phyloP scores from a whole-genome alignment of 2,329 filamentous ascomycete species.

The Fusarium sp. region DNA sequence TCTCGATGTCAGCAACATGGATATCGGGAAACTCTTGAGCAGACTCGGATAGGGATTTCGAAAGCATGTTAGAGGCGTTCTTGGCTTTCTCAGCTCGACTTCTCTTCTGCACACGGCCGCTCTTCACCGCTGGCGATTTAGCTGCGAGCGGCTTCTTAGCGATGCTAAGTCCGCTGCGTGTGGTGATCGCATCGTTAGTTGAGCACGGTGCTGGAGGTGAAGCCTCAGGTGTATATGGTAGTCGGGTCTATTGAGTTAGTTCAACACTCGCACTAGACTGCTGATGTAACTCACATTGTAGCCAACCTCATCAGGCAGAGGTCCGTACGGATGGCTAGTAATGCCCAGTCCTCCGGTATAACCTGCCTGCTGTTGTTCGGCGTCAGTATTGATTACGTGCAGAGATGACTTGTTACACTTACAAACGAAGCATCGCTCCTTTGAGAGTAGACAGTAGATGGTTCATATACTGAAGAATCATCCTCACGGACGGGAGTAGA shows the following conservation, averaged over 20 bases:
- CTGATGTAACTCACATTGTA: slow-evolving; percentile 39
- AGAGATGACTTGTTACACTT: slow-evolving; percentile 16
- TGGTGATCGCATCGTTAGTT: slow-evolving; percentile 52
- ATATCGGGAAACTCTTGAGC: slow-evolving; percentile 74
- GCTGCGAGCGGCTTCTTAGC: slow-evolving; percentile 41
- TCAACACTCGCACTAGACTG: background rate
- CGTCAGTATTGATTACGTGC: background rate
- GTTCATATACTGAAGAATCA: slow-evolving; percentile 37
- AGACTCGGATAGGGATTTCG: slow-evolving; percentile 78
- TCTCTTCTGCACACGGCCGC: slow-evolving; percentile 46
- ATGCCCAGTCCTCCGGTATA: slow-evolving; percentile 28
- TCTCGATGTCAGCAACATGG: slow-evolving; percentile 82
- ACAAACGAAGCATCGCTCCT: slow-evolving; percentile 38
- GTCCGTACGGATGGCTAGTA: slow-evolving; percentile 38
- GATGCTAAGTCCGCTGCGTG: slow-evolving; percentile 56
- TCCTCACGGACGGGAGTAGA: slow-evolving; percentile 43
- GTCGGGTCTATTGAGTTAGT: slow-evolving; percentile 31
- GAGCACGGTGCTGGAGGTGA: slow-evolving; percentile 62
- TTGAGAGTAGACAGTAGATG: slow-evolving; percentile 39
- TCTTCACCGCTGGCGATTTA: slow-evolving; percentile 36
- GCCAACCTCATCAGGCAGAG: slow-evolving; percentile 40
- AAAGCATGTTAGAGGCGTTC: slow-evolving; percentile 65
- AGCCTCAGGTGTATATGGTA: slow-evolving; percentile 62
- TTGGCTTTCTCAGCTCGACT: slow-evolving; percentile 52
- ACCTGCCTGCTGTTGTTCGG: slow-evolving; percentile 26